Percentiles rank a stretch among this genome's conserved stretches.
Evolutionary conservation across 345 rosid genomes (phyloP).

Genomic region (Lumnitzera racemosa): DNA sequence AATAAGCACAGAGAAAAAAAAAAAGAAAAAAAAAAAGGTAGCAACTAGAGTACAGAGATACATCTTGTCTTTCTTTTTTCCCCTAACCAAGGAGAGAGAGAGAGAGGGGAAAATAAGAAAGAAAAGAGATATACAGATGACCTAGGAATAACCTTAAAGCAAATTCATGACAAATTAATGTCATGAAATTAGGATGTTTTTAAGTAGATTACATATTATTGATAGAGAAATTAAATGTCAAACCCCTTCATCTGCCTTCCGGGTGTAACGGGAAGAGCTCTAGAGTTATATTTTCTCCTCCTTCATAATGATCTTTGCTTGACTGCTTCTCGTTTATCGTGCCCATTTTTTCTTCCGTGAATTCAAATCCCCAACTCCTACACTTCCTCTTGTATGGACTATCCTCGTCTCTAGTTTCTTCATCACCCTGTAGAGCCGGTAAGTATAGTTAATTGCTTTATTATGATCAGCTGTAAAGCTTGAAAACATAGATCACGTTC

Average conservation of each 20-base stretch:
- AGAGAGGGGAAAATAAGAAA: constrained; percentile 1
- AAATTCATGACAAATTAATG: neutral
- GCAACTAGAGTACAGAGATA: constrained; percentile 1
- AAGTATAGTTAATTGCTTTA: too few relatives aligned
- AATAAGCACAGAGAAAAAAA: constrained; percentile 1
- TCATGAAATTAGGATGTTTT: neutral
- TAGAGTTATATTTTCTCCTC: constrained; percentile 60
- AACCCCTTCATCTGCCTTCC: constrained; percentile 50
- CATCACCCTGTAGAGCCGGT: neutral
- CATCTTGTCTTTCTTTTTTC: constrained; percentile 13
- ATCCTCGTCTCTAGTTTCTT: constrained; percentile 35
- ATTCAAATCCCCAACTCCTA: constrained; percentile 75
- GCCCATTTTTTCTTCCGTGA: constrained; percentile 42
- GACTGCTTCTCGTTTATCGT: constrained; percentile 10
- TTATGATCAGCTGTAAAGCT: neutral
- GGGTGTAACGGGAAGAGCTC: constrained; percentile 98
- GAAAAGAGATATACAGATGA: constrained; percentile 1
- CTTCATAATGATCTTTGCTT: constrained; percentile 21
- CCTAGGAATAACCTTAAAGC: neutral
- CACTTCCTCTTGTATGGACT: constrained; percentile 82
- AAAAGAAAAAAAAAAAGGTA: neutral
- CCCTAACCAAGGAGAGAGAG: constrained; percentile 7
- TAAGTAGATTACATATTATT: too few relatives aligned
- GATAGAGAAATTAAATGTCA: neutral
- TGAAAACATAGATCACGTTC: neutral